Evolutionary conservation across 1,284 basidiomycete genomes (phyloP).

Genomic region (Mycosarcoma mackinlayi): DNA sequence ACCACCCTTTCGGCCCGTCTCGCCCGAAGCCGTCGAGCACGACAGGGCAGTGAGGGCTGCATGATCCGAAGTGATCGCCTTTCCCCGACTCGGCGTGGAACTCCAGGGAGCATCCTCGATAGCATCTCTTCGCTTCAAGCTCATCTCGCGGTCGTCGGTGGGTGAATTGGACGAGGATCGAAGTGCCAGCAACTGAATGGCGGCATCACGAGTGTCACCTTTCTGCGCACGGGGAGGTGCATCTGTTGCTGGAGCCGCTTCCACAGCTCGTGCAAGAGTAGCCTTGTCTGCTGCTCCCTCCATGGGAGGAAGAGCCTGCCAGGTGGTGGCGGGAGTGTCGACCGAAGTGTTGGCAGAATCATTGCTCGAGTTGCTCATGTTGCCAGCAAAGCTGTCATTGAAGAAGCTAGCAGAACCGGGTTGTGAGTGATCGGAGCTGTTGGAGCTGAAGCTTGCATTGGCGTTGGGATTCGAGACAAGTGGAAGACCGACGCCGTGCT

Average conservation of each 20-base stretch:
- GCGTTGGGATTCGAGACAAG: slow-evolving; percentile 16
- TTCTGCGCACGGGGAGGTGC: slow-evolving; percentile 28
- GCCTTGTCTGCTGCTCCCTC: slow-evolving; percentile 18
- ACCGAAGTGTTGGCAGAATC: slow-evolving; percentile 44
- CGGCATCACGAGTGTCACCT: slow-evolving; percentile 44
- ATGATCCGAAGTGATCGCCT: slow-evolving; percentile 23
- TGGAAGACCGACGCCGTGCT: slow-evolving; percentile 8
- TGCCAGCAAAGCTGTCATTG: slow-evolving; percentile 44
- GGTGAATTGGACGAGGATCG: slow-evolving; percentile 48
- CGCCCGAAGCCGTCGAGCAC: slow-evolving; percentile 21
- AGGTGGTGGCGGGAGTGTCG: slow-evolving; percentile 39
- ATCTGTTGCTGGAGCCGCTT: neutral
- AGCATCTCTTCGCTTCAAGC: slow-evolving; percentile 19
- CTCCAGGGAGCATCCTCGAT: slow-evolving; percentile 36
- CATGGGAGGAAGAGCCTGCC: slow-evolving; percentile 28
- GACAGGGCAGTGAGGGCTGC: slow-evolving; percentile 44
- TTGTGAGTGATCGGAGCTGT: slow-evolving; percentile 47
- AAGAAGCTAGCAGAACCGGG: slow-evolving; percentile 46
- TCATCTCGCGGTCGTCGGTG: slow-evolving; percentile 37
- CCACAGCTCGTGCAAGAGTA: slow-evolving; percentile 7
- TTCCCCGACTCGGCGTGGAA: slow-evolving; percentile 37
- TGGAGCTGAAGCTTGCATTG: slow-evolving; percentile 44
- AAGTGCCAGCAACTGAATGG: slow-evolving; percentile 46
- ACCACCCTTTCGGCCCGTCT: slow-evolving; percentile 6
- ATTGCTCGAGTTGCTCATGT: slow-evolving; percentile 40